Percentiles rank a stretch among this genome's conserved stretches.
Evolutionary conservation across 1,284 basidiomycete genomes (phyloP).

Genomic region (Pascua sp.): DNA sequence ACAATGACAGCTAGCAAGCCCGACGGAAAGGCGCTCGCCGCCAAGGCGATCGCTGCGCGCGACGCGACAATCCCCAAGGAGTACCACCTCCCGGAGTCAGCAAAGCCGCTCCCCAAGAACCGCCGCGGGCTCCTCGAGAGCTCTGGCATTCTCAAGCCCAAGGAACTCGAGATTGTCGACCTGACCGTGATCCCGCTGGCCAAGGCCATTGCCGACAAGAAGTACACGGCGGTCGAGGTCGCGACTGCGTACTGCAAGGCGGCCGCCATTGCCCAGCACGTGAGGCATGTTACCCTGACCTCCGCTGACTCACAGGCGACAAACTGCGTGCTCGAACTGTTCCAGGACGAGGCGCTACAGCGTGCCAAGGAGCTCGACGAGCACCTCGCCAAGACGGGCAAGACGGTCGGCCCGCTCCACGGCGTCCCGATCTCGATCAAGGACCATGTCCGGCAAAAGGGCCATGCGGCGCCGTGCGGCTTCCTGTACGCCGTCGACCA

Average conservation of each 20-base stretch:
- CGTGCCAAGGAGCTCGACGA: constrained; percentile 60
- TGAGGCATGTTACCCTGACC: constrained; percentile 13
- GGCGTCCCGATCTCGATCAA: constrained; percentile 64
- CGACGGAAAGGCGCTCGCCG: constrained; percentile 4
- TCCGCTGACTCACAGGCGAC: constrained; percentile 40
- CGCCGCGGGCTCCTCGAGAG: constrained; percentile 4
- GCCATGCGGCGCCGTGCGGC: constrained; percentile 29
- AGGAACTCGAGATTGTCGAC: constrained; percentile 30
- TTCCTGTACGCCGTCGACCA: constrained; percentile 12
- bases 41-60: constrained; percentile 9
- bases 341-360: constrained; percentile 59
- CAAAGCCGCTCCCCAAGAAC: constrained; percentile 11
- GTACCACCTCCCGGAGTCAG: constrained; percentile 13
- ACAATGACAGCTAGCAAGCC: neutral
- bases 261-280: constrained; percentile 28
- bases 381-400: constrained; percentile 54
- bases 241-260: constrained; percentile 28
- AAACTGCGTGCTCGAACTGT: constrained; percentile 67
- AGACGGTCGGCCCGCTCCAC: constrained; percentile 58
- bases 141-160: constrained; percentile 14
- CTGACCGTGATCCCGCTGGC: constrained; percentile 43
- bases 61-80: constrained; percentile 15
- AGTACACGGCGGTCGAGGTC: constrained; percentile 22
- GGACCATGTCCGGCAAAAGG: constrained; percentile 45
- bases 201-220: constrained; percentile 28